These are phyloP conservation scores for Micromonas commoda DNA, from an alignment of 139 green algal genomes.

Conservation along the genomic window DNA sequence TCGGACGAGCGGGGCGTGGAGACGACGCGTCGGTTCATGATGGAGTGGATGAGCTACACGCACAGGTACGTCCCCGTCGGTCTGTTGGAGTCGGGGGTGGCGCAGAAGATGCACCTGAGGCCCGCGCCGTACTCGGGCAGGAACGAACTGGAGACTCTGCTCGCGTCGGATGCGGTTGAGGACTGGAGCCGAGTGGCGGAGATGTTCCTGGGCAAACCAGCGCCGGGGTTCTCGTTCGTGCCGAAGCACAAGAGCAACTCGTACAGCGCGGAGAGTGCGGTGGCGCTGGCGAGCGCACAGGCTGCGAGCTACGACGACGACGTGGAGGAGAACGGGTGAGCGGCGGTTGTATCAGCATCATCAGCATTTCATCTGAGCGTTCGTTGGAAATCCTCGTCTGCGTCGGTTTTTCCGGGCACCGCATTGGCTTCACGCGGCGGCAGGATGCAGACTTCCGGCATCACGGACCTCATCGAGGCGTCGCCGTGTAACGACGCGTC, in stretches of 20 bases:
- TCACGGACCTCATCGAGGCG: neutral
- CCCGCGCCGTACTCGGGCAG: constrained; percentile 56
- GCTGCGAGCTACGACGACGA: no score
- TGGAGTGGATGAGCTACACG: constrained; percentile 92
- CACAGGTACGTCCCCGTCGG: constrained; percentile 92
- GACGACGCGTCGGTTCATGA: constrained; percentile 83
- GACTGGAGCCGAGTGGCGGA: neutral
- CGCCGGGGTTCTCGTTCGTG: constrained; percentile 60
- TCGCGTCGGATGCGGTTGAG: constrained; percentile 44
- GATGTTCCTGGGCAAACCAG: neutral
- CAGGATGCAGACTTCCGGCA: neutral
- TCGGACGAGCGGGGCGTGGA: constrained; percentile 80
- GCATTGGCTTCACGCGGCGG: no score
- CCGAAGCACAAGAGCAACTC: constrained; percentile 79
- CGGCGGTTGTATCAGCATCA: no score
- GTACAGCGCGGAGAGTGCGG: constrained; percentile 16
- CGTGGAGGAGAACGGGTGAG: neutral
- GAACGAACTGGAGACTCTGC: constrained; percentile 78
- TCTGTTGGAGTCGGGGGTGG: constrained; percentile 68
- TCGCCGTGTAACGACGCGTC: neutral
- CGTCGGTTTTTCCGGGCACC: no score
- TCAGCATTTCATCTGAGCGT: no score
- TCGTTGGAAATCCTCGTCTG: no score
- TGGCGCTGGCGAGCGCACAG: neutral
- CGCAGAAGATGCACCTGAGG: constrained; percentile 63